Base-by-base conservation (phyloP, 768 basidiomycete species). In the Russula abietina region DNA sequence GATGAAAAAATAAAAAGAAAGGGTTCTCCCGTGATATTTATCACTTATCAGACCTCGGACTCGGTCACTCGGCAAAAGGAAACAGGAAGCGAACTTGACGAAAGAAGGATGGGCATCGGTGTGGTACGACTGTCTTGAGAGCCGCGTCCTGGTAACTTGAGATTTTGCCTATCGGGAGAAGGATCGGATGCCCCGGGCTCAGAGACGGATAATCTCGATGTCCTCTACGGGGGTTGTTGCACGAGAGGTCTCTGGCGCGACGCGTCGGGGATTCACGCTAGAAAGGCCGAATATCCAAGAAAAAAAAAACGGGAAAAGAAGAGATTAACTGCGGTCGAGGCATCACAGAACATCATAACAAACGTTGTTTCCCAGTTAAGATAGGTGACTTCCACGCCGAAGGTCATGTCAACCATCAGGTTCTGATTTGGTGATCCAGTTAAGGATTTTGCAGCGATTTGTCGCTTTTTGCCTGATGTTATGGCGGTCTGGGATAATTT, bases 21-120 rank as follows among this genome's bases (percentile, higher is more conserved):
- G 4, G 3, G 3, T 45, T 12, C 9, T 1, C 9, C 6, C 2
- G 19, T 55, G 24, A n/a, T 19, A 6, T 32, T 6, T 14, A n/a
- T n/a, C n/a, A n/a, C n/a, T n/a, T n/a, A n/a, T n/a, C n/a, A n/a
- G n/a, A n/a, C n/a, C 14, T 22, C 43, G 24, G 26, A 30, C 74
- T 75, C 26, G 22, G 36, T n/a, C n/a, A 39, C 33, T 36, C 11
- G 41, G 1, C 8, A 7, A 22, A 30, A 74, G 76, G n/a, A 19
- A 36, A 54, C 2, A 10, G 19, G 10, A 1, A 19, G 33, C 74
- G 24, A 61, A 79, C 75, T 77, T 80, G 64, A 81, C 77, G 69
- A 81, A 81, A 7, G 77, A 77, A 24, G 75, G 77, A 50, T 77
- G 71, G 1, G 78, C 80, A 56, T 78, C 75, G 1, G 71, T 75